Evolutionary conservation across 1,139 yeast genomes (phyloP).

Genomic region (Sporopachydermia cereana): DNA sequence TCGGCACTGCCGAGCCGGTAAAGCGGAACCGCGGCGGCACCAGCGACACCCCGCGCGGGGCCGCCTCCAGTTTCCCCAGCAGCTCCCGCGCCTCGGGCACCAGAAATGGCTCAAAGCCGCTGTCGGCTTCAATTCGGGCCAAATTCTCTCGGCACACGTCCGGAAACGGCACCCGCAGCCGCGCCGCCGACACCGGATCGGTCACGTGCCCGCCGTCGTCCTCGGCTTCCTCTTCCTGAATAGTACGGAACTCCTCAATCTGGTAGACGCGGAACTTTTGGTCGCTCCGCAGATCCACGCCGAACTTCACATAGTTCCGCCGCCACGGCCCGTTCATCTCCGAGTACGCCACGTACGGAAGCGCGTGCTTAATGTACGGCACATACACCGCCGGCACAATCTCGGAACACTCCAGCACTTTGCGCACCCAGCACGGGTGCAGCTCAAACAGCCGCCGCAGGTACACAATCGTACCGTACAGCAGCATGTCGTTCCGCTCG

Average conservation of each 20-base stretch:
- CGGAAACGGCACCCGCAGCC: conserved; percentile 8
- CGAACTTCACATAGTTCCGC: conserved; percentile 70
- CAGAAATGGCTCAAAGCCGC: conserved; percentile 4
- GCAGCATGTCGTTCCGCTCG: conserved; percentile 19
- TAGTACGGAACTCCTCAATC: conserved; percentile 70
- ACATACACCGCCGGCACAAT: conserved; percentile 42
- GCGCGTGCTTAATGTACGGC: conserved; percentile 52
- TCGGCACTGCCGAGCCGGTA: conserved; percentile 61
- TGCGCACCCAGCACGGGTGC: conserved; percentile 82
- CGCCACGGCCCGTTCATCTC: conserved; percentile 94
- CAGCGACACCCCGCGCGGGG: conserved; percentile 8
- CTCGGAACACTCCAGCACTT: conserved; percentile 47
- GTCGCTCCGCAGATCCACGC: conserved; percentile 61
- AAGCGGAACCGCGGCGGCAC: conserved; percentile 46
- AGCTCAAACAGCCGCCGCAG: conserved; percentile 43
- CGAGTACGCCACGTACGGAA: conserved; percentile 74
- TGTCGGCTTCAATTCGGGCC: background rate
- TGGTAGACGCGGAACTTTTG: conserved; percentile 54
- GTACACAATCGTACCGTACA: conserved; percentile 39
- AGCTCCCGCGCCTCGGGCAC: background rate
- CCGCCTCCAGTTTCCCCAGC: conserved; percentile 3
- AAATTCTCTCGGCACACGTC: conserved; percentile 5
- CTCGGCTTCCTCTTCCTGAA: conserved; percentile 23
- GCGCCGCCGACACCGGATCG: conserved; percentile 10
- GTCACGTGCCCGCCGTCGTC: conserved; percentile 16